Conservation (phyloP, 2,329 filamentous ascomycete genomes). For the Epichloe brachyelytri region DNA sequence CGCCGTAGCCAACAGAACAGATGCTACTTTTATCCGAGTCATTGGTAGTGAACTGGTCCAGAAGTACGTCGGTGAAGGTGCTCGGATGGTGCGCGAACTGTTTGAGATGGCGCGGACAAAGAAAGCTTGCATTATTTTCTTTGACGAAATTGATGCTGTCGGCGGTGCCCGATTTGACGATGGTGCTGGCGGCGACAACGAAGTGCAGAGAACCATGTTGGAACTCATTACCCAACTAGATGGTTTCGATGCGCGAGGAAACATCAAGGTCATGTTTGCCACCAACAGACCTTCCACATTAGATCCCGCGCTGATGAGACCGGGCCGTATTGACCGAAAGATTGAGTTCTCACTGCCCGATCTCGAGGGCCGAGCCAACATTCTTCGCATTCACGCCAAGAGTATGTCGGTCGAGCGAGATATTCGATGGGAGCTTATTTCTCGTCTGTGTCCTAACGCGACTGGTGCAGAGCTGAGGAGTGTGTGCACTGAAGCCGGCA, state of each 20-base stretch:
- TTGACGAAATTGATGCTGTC: constrained; percentile 90
- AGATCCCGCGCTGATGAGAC: constrained; percentile 93
- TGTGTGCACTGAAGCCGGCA: constrained; percentile 94
- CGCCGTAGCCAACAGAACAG: constrained; percentile 94
- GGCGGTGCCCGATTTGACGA: constrained; percentile 95
- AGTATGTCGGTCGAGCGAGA: constrained; percentile 98
- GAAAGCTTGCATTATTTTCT: constrained; percentile 99
- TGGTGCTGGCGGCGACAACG: constrained; percentile 91
- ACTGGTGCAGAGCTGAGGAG: constrained; percentile 92
- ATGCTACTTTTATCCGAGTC: constrained; percentile 96
- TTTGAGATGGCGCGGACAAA: constrained; percentile 99
- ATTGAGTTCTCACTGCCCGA: constrained; percentile 97
- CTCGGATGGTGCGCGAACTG: constrained; percentile 94
- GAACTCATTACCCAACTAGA: constrained; percentile 95
- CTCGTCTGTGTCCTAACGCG: constrained; percentile 88
- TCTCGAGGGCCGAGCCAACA: constrained; percentile 93
- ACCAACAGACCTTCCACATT: constrained; percentile 93
- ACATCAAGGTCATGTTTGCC: constrained; percentile 99
- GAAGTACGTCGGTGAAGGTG: constrained; percentile 97
- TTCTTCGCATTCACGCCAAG: constrained; percentile 96
- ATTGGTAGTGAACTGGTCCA: constrained; percentile 97
- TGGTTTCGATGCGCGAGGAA: constrained; percentile 89
- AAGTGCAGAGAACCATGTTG: constrained; percentile 96
- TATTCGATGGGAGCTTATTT: constrained; percentile 98
- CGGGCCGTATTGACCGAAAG: constrained; percentile 94